A percentile compares a stretch with the other conserved stretches of the same genome.
These are phyloP conservation scores for Rubia peregrina DNA, from an alignment of 305 asterid species.

Conservation along the genomic window DNA sequence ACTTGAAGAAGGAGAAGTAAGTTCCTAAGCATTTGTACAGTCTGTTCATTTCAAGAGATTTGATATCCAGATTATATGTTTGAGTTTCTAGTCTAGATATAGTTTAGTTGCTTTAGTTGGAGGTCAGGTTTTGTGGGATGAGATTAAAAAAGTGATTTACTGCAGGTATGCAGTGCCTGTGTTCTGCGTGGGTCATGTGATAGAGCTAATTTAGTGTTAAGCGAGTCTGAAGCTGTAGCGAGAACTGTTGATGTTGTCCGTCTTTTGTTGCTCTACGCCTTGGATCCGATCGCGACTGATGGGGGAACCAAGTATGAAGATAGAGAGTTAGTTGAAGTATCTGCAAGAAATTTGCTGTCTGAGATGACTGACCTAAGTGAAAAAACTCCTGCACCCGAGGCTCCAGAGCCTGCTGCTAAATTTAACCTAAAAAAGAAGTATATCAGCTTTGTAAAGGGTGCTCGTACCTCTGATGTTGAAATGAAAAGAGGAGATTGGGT, in stretches of 20 bases:
- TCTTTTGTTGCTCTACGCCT: slow-evolving; percentile 52
- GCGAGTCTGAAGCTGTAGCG: slow-evolving; percentile 51
- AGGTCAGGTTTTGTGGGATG: slow-evolving; percentile 4
- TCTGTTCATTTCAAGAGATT: too few species aligned
- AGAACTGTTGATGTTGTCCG: slow-evolving; percentile 84
- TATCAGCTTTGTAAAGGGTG: slow-evolving; percentile 21
- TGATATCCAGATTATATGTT: not conserved
- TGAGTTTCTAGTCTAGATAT: not conserved
- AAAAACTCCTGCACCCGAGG: slow-evolving; percentile 47
- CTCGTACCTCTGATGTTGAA: slow-evolving; percentile 25
- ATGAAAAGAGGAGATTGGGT: slow-evolving; percentile 69
- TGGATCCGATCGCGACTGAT: slow-evolving; percentile 54
- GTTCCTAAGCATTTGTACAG: slow-evolving; percentile 16
- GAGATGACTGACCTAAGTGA: slow-evolving; percentile 72
- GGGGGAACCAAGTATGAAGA: slow-evolving; percentile 44
- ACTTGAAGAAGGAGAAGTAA: slow-evolving; percentile 77
- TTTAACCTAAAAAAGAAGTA: slow-evolving; percentile 33
- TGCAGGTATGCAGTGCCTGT: slow-evolving; percentile 76
- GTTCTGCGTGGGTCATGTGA: slow-evolving; percentile 76
- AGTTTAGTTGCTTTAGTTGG: not conserved
- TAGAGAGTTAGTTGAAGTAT: slow-evolving; percentile 51
- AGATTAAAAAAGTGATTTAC: slow-evolving; percentile 10
- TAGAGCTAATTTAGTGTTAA: slow-evolving; percentile 56
- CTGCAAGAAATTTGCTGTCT: slow-evolving; percentile 63
- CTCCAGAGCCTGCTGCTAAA: slow-evolving; percentile 39